phyloP scores from a whole-genome alignment of 75 land plant genomes.

The Gnetum montanum region DNA sequence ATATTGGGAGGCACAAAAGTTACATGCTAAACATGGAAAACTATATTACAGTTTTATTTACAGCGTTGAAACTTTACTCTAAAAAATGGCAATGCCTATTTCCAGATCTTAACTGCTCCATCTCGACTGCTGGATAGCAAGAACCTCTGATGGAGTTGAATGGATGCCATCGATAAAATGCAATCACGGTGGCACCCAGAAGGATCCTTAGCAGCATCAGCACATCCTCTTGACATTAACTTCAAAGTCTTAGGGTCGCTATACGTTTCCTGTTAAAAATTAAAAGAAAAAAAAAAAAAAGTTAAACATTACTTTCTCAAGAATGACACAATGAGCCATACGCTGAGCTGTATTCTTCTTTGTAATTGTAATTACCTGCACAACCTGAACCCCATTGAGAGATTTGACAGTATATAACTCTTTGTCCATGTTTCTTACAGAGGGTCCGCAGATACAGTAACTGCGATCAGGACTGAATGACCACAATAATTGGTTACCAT shows the following conservation, averaged over 20 bases:
- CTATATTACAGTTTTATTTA: not conserved
- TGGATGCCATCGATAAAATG: constrained; percentile 69
- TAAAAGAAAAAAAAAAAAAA: not conserved
- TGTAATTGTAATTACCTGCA: constrained; percentile 56
- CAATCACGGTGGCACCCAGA: constrained; percentile 93
- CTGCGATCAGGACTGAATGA: constrained; percentile 90
- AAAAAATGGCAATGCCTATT: constrained; percentile 18
- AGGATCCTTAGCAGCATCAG: constrained; percentile 79
- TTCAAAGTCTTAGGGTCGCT: constrained; percentile 22
- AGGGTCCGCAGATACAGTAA: constrained; percentile 88
- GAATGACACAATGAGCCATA: not conserved
- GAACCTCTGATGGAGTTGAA: constrained; percentile 66
- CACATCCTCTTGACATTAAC: constrained; percentile 40
- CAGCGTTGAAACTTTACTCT: too few species aligned
- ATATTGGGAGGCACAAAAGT: too few species aligned
- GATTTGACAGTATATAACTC: constrained; percentile 52
- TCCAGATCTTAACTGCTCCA: constrained; percentile 98
- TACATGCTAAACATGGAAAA: too few species aligned
- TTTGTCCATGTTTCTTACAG: constrained; percentile 39
- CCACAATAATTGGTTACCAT: constrained; percentile 10
- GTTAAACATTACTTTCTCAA: not conserved
- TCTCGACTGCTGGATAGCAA: constrained; percentile 93
- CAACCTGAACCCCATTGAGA: constrained; percentile 68
- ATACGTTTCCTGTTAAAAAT: constrained; percentile 30
- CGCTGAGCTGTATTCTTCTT: too few species aligned